Evolutionary conservation across 2,329 filamentous ascomycete species (phyloP).

Genomic region (Trichoderma harzianum): DNA sequence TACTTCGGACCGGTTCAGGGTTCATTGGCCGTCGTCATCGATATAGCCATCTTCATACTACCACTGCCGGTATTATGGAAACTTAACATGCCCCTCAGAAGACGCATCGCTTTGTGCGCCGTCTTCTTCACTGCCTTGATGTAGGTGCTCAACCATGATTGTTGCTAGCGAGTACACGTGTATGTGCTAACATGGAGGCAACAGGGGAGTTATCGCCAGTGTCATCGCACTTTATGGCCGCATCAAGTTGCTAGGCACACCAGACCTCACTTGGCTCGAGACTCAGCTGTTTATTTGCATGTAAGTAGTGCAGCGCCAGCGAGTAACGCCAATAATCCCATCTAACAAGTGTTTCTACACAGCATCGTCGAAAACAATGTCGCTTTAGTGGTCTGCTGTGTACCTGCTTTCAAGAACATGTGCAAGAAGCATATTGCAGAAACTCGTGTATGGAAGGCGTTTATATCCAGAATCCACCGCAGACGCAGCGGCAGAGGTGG

Average conservation of each 20-base stretch:
- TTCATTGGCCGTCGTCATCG: constrained; percentile 10
- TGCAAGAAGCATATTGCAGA: background rate
- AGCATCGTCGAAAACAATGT: constrained; percentile 22
- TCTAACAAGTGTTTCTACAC: background rate
- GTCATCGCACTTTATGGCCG: background rate
- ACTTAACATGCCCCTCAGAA: constrained; percentile 12
- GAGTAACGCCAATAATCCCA: background rate
- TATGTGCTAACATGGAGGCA: background rate
- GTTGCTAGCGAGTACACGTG: background rate
- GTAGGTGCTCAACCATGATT: background rate
- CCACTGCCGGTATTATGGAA: constrained; percentile 17
- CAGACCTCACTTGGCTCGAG: background rate
- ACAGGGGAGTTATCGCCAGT: constrained; percentile 5
- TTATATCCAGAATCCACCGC: background rate
- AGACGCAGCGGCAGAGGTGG: background rate
- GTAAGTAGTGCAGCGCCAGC: background rate
- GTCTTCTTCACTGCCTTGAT: constrained; percentile 21
- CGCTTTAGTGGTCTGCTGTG: constrained; percentile 22
- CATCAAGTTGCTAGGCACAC: background rate
- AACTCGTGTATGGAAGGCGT: background rate
- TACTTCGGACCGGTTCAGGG: background rate
- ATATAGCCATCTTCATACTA: constrained; percentile 23
- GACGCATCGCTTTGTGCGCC: constrained; percentile 16
- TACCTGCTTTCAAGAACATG: constrained; percentile 18
- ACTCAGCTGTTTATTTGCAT: background rate